Percentiles rank a stretch among this genome's conserved stretches.
Conservation (phyloP, 2,329 filamentous ascomycete genomes). For the Purpureocillium takamizusanense region DNA sequence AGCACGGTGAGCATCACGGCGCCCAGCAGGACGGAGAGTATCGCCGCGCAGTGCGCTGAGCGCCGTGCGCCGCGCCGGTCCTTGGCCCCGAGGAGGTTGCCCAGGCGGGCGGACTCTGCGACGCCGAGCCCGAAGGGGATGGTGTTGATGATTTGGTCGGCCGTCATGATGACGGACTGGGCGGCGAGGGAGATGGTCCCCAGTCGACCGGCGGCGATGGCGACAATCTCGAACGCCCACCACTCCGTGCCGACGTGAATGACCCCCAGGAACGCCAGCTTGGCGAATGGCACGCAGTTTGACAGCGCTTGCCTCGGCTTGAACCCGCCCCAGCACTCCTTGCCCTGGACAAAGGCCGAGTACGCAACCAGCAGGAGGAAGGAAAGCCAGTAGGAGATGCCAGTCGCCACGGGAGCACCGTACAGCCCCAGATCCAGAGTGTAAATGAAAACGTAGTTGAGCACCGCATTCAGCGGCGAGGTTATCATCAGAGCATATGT, state of each 20-base stretch:
- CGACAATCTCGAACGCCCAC: slow-evolving; percentile 93
- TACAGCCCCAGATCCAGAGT: slow-evolving; percentile 61
- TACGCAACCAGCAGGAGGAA: slow-evolving; percentile 71
- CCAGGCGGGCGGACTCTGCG: slow-evolving; percentile 67
- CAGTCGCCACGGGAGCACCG: slow-evolving; percentile 73
- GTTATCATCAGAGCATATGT: slow-evolving; percentile 78
- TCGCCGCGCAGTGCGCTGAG: slow-evolving; percentile 66
- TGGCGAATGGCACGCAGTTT: slow-evolving; percentile 62
- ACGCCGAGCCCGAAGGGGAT: slow-evolving; percentile 83
- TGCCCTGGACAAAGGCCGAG: slow-evolving; percentile 59
- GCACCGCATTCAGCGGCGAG: slow-evolving; percentile 68
- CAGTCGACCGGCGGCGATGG: slow-evolving; percentile 69
- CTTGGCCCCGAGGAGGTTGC: slow-evolving; percentile 67
- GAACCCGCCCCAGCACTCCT: slow-evolving; percentile 73
- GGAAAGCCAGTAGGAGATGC: slow-evolving; percentile 78
- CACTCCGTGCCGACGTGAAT: slow-evolving; percentile 84
- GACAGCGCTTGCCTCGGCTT: slow-evolving; percentile 44
- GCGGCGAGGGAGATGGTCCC: slow-evolving; percentile 74
- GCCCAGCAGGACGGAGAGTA: slow-evolving; percentile 63
- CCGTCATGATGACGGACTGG: slow-evolving; percentile 84
- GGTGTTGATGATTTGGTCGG: slow-evolving; percentile 76
- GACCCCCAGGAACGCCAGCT: slow-evolving; percentile 66
- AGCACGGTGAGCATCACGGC: slow-evolving; percentile 56
- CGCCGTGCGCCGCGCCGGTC: slow-evolving; percentile 57
- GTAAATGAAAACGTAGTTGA: slow-evolving; percentile 78